phyloP scores from a whole-genome alignment of 179 eudicot species.

The Nepenthes alata region DNA sequence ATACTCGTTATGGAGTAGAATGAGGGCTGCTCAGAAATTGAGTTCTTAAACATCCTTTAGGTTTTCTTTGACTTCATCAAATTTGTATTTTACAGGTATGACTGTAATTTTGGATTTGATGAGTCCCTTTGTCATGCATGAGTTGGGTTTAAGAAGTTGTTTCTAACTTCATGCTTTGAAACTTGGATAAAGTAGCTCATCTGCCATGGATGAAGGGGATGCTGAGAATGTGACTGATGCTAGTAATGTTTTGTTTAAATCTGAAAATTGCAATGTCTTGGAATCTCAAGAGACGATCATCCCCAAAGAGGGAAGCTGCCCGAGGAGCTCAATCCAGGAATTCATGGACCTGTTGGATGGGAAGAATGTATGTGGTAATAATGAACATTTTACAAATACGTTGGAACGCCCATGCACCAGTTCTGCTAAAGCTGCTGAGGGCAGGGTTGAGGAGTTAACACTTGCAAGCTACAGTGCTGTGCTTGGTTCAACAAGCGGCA shows the following conservation, averaged over 20 bases:
- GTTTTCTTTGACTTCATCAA: background rate
- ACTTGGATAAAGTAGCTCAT: background rate
- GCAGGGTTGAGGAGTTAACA: conserved; percentile 72
- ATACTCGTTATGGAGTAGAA: background rate
- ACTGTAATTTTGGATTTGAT: background rate
- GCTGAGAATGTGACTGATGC: conserved; percentile 34
- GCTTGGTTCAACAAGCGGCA: conserved; percentile 27
- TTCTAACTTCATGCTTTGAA: conserved; percentile 3
- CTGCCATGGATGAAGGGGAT: conserved; percentile 51
- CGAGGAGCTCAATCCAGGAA: conserved; percentile 23
- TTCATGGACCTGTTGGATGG: conserved; percentile 43
- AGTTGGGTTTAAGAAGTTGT: background rate
- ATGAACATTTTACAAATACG: conserved; percentile 17
- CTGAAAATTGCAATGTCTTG: conserved; percentile 24
- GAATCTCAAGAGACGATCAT: conserved; percentile 36
- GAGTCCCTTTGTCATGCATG: background rate
- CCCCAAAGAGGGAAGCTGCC: conserved; percentile 29
- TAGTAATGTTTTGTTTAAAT: conserved; percentile 16
- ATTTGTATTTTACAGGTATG: background rate
- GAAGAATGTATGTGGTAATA: conserved; percentile 21
- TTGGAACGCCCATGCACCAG: conserved; percentile 31
- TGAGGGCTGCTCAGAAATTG: background rate
- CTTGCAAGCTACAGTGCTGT: conserved; percentile 28
- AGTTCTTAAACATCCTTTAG: background rate
- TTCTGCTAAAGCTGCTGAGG: conserved; percentile 27